Evolutionary conservation across 2,329 filamentous ascomycete species (phyloP), one percentile per base, ranked within the genome.

Genomic region (Penicillium sp.): DNA sequence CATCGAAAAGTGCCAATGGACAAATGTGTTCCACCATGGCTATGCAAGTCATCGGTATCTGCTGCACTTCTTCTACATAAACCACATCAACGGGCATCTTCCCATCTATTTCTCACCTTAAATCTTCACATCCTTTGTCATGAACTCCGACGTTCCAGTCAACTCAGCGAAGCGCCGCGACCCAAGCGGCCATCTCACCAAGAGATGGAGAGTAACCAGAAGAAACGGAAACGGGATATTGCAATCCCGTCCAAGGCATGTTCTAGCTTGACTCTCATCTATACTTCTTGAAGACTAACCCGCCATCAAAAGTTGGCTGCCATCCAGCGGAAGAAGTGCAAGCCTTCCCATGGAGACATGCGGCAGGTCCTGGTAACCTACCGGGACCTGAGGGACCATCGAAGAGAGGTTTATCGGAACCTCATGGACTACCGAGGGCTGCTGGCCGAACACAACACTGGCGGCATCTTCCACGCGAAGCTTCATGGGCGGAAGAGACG

Each of bases 191-290:
- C n/a, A n/a, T n/a, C n/a, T n/a, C n/a, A n/a, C n/a, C n/a, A n/a
- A n/a, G n/a, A n/a, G n/a, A n/a, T n/a, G n/a, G n/a, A n/a, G n/a
- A n/a, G n/a, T n/a, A n/a, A n/a, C n/a, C n/a, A 13, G 16, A 22
- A n/a, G 27, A 45, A 45, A 18, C 14, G 42, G 30, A 45, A 45
- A 27, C 27, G 42, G n/a, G n/a, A n/a, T n/a, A n/a, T n/a, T n/a
- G n/a, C n/a, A n/a, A n/a, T n/a, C n/a, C n/a, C n/a, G n/a, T n/a
- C n/a, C n/a, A n/a, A n/a, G n/a, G n/a, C n/a, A 4, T 22, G 27
- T 0, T 13, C 25, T 19, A 2, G 4, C 13, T 3, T 12, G 19
- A 9, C 25, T 5, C 11, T 14, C 1, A 16, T 25, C 22, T 7
- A 7, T 6, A 25, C 22, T 8, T 6, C 22, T 7, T 25, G 22